Evolutionary conservation across 768 basidiomycete species (phyloP).

Genomic region (Russula sp.): DNA sequence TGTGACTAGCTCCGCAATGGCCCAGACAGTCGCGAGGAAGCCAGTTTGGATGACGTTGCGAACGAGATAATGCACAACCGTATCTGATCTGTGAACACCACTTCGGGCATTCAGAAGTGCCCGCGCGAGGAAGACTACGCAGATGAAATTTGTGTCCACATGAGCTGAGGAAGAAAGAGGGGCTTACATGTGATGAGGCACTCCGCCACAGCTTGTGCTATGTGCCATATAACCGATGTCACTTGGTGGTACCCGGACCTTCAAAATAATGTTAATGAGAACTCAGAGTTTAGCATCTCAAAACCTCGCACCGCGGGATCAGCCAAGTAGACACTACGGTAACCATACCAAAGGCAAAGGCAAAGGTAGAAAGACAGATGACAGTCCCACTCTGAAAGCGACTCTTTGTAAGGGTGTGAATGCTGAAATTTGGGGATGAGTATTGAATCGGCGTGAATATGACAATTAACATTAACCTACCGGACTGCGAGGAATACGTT

Average conservation of each 20-base stretch:
- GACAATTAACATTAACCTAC: not conserved
- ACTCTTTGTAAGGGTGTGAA: not conserved
- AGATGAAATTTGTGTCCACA: not conserved
- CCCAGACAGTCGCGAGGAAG: not conserved
- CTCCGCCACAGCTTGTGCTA: not conserved
- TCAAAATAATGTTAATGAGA: not conserved
- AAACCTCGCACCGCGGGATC: not conserved
- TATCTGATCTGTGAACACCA: not conserved
- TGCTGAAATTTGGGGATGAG: not conserved
- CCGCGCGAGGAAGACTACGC: not conserved
- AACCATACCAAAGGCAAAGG: not conserved
- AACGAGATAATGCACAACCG: not conserved
- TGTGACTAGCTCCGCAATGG: not conserved
- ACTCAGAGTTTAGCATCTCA: not conserved
- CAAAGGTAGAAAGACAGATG: not conserved
- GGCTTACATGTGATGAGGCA: not conserved
- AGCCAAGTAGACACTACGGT: not conserved
- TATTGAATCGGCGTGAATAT: not conserved
- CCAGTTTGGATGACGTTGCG: conserved; percentile 1
- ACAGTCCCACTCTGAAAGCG: not conserved
- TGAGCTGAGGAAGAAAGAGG: not conserved
- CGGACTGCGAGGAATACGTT: not conserved
- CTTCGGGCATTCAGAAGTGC: conserved; percentile 1
- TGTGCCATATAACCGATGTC: not conserved
- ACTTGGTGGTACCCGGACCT: not conserved